Evolutionary conservation across 2,329 filamentous ascomycete genomes (phyloP), one percentile per base, ranked within the genome.

Genomic region (Cladosporium sp.): DNA sequence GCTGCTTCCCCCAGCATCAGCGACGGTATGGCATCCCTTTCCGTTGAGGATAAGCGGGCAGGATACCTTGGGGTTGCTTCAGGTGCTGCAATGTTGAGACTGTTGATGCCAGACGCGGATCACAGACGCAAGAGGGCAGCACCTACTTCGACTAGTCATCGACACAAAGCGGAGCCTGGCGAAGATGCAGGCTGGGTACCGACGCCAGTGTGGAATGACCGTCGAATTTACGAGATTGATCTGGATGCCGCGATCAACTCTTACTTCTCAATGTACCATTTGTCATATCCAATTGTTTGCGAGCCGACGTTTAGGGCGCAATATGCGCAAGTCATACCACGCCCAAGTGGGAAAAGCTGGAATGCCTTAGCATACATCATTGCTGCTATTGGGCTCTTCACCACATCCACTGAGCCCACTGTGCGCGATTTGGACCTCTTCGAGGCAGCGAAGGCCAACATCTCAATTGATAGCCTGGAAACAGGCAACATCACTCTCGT

Each of bases 401-500:
- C 68, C 47, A 58, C 57, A 7, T 47, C 55, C 7, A 69, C 68
- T 41, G 67, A 66, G 3, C 64, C 71, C 41, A 64, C 70, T 39
- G 66, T 66, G 44, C 68, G 68, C 27, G 70, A 73, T 43, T 55
- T 72, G 9, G 72, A 76, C 40, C 68, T 74, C 22, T 71, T 71
- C 2, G 54, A 74, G 50, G 73, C 74, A 53, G 74, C 74, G 7
- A 71, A 73, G 58, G 65, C 68, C 4, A 71, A 70, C 50, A 53
- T 76, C 43, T 73, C 73, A 36, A 70, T 75, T 47, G 66, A 73
- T 37, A 67, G 70, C n/a, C 67, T 77, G 29, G 75, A 78, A 51
- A 72, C 70, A 19, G 75, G 75, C 17, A 77, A 75, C 43, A 57
- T 78, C 15, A 74, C 71, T 7, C 64, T 76, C 7, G 73, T 78